Evolutionary conservation across 139 green algal genomes (phyloP), one percentile per base, ranked within the genome.

Genomic region (Limnomonas spitsbergensis): DNA sequence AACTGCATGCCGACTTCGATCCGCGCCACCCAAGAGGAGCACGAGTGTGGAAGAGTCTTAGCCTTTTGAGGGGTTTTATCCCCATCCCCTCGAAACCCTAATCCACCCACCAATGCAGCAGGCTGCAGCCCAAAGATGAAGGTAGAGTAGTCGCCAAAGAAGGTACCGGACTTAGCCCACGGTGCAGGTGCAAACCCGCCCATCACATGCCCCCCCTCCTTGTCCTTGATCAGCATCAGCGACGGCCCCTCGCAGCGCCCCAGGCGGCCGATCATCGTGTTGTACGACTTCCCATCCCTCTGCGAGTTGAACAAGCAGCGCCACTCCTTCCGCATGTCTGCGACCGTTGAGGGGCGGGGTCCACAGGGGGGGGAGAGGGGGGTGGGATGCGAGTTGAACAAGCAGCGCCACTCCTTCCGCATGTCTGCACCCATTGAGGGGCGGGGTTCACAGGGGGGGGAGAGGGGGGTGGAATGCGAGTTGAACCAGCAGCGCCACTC

Each of bases 401-500:
- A 38, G 72, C 88, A 78, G 34, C 84, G 77, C 88, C 88, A 92
- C 67, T 83, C 76, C 3, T 2, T 27, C n/a, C 80, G 77, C 77
- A 84, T 53, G 38, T 78, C 81, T 82, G 81, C 37, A 7, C 6
- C n/a, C n/a, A n/a, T n/a, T n/a, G n/a, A n/a, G 20, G 14, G 20
- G 20, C 47, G 20, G 47, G n/a, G n/a, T n/a, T n/a, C n/a, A n/a
- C n/a, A n/a, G n/a, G n/a, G n/a, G n/a, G n/a, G n/a, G n/a, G n/a
- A n/a, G n/a, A n/a, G n/a, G n/a, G n/a, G n/a, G n/a, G n/a, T n/a
- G n/a, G n/a, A n/a, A n/a, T 83, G 53, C 6, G 77, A 85, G 84
- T 73, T 80, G 80, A 92, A 92, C 29, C 90, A 38, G 72, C 88
- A 78, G 34, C 84, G 77, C 88, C 88, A 92, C 67, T 83, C 76